Conservation (phyloP, 2,329 filamentous ascomycete species). For the Talaromyces sp. region DNA sequence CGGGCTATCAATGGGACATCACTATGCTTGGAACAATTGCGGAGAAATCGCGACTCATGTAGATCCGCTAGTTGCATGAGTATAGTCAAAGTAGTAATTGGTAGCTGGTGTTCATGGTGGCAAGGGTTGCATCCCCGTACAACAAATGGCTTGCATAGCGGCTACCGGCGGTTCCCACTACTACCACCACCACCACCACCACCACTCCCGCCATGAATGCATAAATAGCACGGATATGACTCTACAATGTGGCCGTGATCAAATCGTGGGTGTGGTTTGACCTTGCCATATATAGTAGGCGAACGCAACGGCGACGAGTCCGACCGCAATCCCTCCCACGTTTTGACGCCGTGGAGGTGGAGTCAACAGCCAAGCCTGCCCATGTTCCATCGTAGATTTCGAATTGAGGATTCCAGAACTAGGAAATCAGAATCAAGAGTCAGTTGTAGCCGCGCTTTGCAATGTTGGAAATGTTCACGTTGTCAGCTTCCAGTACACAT, state of each 20-base stretch:
- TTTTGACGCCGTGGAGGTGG: not conserved
- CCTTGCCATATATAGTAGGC: not conserved
- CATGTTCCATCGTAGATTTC: not conserved
- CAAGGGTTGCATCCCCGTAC: not conserved
- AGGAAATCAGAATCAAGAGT: too few relatives aligned
- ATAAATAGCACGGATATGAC: too few relatives aligned
- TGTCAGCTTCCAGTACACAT: not conserved
- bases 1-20: not conserved
- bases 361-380: not conserved
- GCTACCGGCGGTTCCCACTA: not conserved
- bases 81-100: not conserved
- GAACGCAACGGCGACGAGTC: not conserved
- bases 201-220: not conserved
- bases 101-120: not conserved
- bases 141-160: not conserved
- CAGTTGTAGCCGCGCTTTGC: conserved; percentile 1
- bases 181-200: too few relatives aligned
- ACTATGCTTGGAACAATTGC: not conserved
- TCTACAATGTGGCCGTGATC: too few relatives aligned
- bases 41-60: not conserved
- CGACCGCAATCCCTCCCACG: not conserved
- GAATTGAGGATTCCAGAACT: not conserved
- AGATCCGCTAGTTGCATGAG: not conserved
- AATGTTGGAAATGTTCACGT: not conserved
- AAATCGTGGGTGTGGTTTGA: not conserved